Evolutionary conservation across 768 basidiomycete genomes (phyloP).

Genomic region (Candolleomyces efflorescens): DNA sequence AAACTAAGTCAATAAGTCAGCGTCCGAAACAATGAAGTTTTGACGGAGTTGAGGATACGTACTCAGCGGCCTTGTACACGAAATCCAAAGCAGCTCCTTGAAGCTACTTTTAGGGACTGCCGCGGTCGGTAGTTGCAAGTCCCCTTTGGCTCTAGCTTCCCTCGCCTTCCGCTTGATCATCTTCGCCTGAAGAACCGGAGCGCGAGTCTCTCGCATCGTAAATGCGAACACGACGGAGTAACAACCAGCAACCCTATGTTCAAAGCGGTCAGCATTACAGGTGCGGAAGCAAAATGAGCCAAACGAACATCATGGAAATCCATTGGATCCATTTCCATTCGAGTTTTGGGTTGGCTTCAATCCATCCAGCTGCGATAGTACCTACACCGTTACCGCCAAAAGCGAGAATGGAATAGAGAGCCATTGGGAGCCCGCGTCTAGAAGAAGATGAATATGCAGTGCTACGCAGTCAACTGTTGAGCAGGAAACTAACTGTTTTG

Average conservation of each 20-base stretch:
- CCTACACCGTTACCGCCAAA: constrained; percentile 61
- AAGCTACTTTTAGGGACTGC: constrained; percentile 49
- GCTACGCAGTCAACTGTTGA: neutral
- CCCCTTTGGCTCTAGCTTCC: constrained; percentile 45
- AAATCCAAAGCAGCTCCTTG: constrained; percentile 52
- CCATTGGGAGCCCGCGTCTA: constrained; percentile 74
- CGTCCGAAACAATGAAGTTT: neutral
- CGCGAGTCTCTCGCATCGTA: constrained; percentile 66
- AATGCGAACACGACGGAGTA: constrained; percentile 38
- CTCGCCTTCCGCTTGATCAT: constrained; percentile 56
- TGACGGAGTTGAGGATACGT: constrained; percentile 20
- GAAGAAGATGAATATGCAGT: neutral
- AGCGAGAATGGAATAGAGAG: constrained; percentile 57
- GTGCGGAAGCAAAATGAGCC: neutral
- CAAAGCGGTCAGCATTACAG: neutral
- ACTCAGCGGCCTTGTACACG: constrained; percentile 67
- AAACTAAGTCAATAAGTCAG: constrained; percentile 31
- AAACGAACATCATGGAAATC: constrained; percentile 62
- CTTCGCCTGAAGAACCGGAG: constrained; percentile 58
- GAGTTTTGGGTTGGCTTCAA: constrained; percentile 53
- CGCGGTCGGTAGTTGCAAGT: constrained; percentile 44
- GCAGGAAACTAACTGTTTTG: constrained; percentile 42
- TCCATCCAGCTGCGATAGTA: constrained; percentile 61
- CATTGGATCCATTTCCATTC: constrained; percentile 86
- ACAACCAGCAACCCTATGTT: constrained; percentile 12